These are phyloP conservation scores for Suillus sp. DNA, from an alignment of 768 basidiomycete genomes.

Conservation along the genomic window DNA sequence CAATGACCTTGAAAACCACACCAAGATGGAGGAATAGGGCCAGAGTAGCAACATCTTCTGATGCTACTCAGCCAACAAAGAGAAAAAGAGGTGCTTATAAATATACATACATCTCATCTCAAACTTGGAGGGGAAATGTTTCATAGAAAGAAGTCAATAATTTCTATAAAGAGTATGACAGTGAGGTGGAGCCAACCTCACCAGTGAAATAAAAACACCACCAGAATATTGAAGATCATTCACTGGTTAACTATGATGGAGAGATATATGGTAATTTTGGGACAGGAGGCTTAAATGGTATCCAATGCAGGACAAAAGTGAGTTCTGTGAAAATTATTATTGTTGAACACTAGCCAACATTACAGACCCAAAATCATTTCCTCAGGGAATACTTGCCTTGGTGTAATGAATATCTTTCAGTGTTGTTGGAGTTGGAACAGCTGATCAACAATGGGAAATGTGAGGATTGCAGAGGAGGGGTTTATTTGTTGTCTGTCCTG, in stretches of 20 bases:
- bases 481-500: constrained; percentile 8
- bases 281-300: not conserved
- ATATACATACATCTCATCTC: no score
- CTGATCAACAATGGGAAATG: not conserved
- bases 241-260: not conserved
- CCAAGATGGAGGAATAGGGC: not conserved
- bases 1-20: not conserved
- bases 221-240: not conserved
- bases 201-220: not conserved
- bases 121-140: not conserved
- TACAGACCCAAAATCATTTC: no score
- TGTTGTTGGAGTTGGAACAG: constrained; percentile 4
- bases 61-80: no score
- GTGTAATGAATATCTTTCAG: not conserved
- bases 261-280: not conserved
- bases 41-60: no score
- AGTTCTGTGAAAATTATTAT: no score
- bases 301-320: not conserved
- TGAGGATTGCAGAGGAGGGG: not conserved
- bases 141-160: not conserved
- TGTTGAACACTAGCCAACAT: no score
- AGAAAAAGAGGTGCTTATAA: no score
- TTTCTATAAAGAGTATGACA: not conserved
- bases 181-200: not conserved
- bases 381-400: no score